phyloP scores from a whole-genome alignment of 1,284 basidiomycete species.

The Volvariella volvacea region DNA sequence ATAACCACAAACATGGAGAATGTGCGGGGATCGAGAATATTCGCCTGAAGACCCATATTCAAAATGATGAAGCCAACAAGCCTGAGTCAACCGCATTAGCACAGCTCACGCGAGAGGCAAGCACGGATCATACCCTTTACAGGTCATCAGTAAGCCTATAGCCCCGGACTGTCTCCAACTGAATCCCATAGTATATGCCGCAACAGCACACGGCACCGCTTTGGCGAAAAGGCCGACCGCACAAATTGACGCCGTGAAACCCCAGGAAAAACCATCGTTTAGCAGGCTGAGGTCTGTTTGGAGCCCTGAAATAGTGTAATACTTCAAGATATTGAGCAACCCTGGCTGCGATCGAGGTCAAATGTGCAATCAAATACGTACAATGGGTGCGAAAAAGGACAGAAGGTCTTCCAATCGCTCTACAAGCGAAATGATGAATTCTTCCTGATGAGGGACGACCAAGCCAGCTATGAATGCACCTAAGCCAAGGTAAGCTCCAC shows the following conservation, averaged over 20 bases:
- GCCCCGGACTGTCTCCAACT: conserved; percentile 2
- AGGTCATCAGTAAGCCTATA: conserved; percentile 5
- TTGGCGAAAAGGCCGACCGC: conserved; percentile 1
- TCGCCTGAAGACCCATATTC: background rate
- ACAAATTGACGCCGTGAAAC: conserved; percentile 2
- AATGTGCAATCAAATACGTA: background rate
- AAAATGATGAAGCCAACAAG: background rate
- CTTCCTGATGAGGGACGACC: conserved; percentile 4
- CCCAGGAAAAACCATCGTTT: conserved; percentile 3
- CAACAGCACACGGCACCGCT: background rate
- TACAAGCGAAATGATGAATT: background rate
- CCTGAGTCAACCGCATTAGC: too few relatives aligned
- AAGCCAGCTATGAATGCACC: conserved; percentile 5
- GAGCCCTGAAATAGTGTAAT: conserved; percentile 7
- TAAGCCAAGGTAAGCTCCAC: background rate
- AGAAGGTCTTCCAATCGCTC: conserved; percentile 4
- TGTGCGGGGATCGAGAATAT: background rate
- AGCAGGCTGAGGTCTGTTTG: conserved; percentile 3
- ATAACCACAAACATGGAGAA: too few relatives aligned
- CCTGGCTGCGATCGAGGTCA: background rate
- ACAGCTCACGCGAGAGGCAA: too few relatives aligned
- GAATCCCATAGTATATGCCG: background rate
- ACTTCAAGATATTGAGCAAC: background rate
- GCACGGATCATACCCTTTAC: conserved; percentile 3
- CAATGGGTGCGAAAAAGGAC: conserved; percentile 5